Evolutionary conservation across 495 filamentous ascomycete species (phyloP), one percentile per base, ranked within the genome.

Genomic region (Hypoxylon crocopeplum): DNA sequence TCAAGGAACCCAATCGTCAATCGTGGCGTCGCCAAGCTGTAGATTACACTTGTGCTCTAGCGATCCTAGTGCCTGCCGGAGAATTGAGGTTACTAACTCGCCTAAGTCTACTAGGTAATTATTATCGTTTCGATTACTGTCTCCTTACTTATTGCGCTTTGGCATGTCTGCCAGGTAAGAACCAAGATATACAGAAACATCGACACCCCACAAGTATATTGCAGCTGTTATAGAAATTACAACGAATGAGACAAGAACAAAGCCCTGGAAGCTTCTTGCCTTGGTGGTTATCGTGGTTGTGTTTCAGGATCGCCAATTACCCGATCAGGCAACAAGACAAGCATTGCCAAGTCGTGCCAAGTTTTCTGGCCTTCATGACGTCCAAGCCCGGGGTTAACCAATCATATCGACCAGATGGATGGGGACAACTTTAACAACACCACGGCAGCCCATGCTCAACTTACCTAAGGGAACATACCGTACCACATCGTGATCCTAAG

Each of bases 271-370:
- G n/a, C 2, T 16, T 12, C 32, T 33, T 39, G 7, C 12, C 2
- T 7, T 40, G 27, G 24, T 30, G 30, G 29, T 21, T 15, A 56
- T 47, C 11, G 24, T 46, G 11, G 21, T 11, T 27, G 25, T 38
- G 54, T 58, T 58, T 58, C 38, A 29, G 24, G 52, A 51, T 51
- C 33, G 39, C 19, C 21, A 47, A 51, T 56, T 56, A 41, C 59
- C 46, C 34, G 40, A 62, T 62, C 22, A 7, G 47, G 59, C 7
- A 53, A 44, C 27, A 29, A 45, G 34, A 56, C 59, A 63, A 57
- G 53, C 52, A 57, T 52, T 53, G 53, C 53, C 53, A 55, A 55
- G 58, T 50, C 13, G 25, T 60, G 48, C 56, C 56, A 62, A 56
- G 59, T 62, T 56, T 56, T 44, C 33, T 20, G 13, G 16, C 6